phyloP scores from a whole-genome alignment of 495 filamentous ascomycete genomes.

The Pyrenopolyporus hunteri region DNA sequence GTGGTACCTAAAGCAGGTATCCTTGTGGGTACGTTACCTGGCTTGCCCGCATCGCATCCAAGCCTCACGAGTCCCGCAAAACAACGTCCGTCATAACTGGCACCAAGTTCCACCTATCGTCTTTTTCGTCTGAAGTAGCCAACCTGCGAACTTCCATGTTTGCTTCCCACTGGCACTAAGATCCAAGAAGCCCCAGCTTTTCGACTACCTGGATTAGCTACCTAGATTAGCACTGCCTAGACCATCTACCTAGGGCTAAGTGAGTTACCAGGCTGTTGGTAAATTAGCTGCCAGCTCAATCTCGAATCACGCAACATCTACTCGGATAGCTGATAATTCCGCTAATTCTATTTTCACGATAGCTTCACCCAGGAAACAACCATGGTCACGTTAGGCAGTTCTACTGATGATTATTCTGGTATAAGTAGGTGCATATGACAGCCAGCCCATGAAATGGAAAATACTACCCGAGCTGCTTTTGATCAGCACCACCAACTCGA shows the following conservation, averaged over 20 bases:
- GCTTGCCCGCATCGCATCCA: constrained; percentile 3
- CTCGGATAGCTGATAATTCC: constrained; percentile 2
- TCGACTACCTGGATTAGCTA: no score
- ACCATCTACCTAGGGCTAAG: no score
- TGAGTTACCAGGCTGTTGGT: constrained; percentile 26
- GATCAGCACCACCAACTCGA: constrained; percentile 16
- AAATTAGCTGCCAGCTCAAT: constrained; percentile 26
- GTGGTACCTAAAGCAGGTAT: no score
- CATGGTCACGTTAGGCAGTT: no score
- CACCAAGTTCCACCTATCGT: constrained; percentile 15
- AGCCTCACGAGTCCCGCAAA: not conserved
- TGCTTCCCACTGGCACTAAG: constrained; percentile 25
- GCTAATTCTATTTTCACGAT: constrained; percentile 20
- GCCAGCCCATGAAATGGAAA: not conserved
- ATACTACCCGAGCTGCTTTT: constrained; percentile 10
- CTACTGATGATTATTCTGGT: no score
- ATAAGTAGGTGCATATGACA: constrained; percentile 10
- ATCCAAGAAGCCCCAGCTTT: constrained; percentile 16
- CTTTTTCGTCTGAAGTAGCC: constrained; percentile 4
- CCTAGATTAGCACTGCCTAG: no score
- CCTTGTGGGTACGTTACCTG: no score
- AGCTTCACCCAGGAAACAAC: no score
- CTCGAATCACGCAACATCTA: constrained; percentile 5
- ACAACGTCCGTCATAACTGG: not conserved
- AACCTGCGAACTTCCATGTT: constrained; percentile 30